Conservation (phyloP, 2,329 filamentous ascomycete genomes). For the Pyrenophora graminea region DNA sequence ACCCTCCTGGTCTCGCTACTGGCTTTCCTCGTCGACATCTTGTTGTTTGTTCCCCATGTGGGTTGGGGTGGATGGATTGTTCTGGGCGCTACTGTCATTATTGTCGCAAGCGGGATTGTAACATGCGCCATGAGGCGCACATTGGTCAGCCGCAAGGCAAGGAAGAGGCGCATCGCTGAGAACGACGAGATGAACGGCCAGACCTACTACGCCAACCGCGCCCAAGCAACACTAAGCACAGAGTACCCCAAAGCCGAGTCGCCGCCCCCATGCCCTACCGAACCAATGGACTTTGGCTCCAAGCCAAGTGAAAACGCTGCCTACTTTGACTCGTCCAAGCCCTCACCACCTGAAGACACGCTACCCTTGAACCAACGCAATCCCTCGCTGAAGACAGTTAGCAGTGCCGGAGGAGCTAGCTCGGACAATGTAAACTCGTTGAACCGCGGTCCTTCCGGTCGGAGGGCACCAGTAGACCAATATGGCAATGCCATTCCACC, state of each 20-base stretch:
- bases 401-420: conserved; percentile 50
- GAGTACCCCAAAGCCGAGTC: conserved; percentile 58
- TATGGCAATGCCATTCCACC: conserved; percentile 64
- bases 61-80: conserved; percentile 95
- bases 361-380: conserved; percentile 70
- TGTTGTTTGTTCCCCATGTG: conserved; percentile 92
- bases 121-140: conserved; percentile 95
- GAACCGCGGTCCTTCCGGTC: conserved; percentile 45
- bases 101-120: conserved; percentile 79
- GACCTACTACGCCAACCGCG: conserved; percentile 72
- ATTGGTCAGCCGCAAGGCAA: conserved; percentile 87
- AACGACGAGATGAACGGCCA: conserved; percentile 97
- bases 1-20: conserved; percentile 82
- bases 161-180: conserved; percentile 86
- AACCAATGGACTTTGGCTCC: conserved; percentile 62
- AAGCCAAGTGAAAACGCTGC: conserved; percentile 62
- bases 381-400: conserved; percentile 62
- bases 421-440: conserved; percentile 43
- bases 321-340: conserved; percentile 66
- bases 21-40: conserved; percentile 89
- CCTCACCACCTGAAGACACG: conserved; percentile 67
- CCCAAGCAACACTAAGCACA: conserved; percentile 32
- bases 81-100: conserved; percentile 82
- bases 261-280: conserved; percentile 56
- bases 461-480: conserved; percentile 59